Evolutionary conservation across 352 stramenopile species (phyloP), one percentile per base, ranked within the genome.

Genomic region (Phytopythium oedochilum): DNA sequence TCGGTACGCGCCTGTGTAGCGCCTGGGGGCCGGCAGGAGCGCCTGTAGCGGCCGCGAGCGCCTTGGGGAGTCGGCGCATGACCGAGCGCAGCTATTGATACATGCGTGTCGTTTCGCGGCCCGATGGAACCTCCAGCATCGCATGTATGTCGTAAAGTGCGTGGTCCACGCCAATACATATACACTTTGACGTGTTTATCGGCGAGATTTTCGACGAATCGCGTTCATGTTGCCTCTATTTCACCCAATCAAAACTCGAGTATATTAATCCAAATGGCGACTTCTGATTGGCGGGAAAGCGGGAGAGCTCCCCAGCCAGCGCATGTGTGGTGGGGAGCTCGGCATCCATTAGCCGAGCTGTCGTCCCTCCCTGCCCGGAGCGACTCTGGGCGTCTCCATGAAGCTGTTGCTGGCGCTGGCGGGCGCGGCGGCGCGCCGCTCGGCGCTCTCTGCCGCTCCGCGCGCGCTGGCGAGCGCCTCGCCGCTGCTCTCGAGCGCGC

Each of bases 361-460:
- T 48, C 57, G 20, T 48, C 57, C 67, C 61, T 61, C 53, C 60
- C 63, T 65, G 39, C 48, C 32, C 44, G 29, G 39, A 22, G 53
- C 26, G 29, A 62, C 29, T 32, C 29, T 35, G 20, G 45, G 18
- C n/a, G 15, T 34, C 11, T 36, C 22, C 47, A 80, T 86, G 70
- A 86, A 86, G 65, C 68, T 86, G 56, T 50, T 86, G 61, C 53
- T 77, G 47, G 49, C 66, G 53, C 65, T 59, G 11, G 55, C 69
- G 52, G 65, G 65, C 63, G 65, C 59, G 12, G 53, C 73, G 46
- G 62, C 53, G 28, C 63, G 61, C 9, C 61, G 51, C 26, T 57
- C 58, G 32, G 54, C 52, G 29, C 57, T 57, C 35, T 49, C 57
- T 22, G 59, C 59, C 3, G 59, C 34, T 7, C 34, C 14, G 28